Evolutionary conservation across 2,329 filamentous ascomycete genomes (phyloP), one percentile per base, ranked within the genome.

Genomic region (Colletotrichum sp.): DNA sequence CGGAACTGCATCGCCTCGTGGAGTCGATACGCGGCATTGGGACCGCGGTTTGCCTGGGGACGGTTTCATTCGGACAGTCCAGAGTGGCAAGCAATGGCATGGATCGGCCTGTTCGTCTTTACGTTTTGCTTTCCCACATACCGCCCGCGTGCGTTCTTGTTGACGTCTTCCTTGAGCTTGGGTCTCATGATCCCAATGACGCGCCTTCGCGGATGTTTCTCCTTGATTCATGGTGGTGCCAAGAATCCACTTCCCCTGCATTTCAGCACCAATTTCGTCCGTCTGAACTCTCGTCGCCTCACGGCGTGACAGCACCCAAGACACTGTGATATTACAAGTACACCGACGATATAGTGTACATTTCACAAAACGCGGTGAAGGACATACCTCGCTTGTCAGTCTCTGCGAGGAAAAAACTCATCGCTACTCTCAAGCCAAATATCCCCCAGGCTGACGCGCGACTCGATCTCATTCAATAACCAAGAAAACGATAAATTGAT

Each of bases 191-290:
- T 39, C 24, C 36, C 67, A 22, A 70, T 69, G 66, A 60, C 55
- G 67, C 55, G 67, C 24, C 24, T n/a, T 57, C 9, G 26, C 36
- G 22, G 32, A 22, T 64, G 69, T 59, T 75, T 68, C 26, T 30
- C 24, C 57, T 68, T 75, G 70, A 55, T 63, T 73, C 32, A 24
- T 9, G 57, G 73, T 24, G 57, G 70, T 69, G 64, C 73, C 73
- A 75, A 75, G 73, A 59, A 52, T 26, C 70, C 70, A 68, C 34
- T 64, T 75, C 73, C 73, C 70, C 73, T 75, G 70, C 70, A 75
- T 75, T 65, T 72, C 26, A 72, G 32, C 64, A 32, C 34, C 57
- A 75, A 64, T 73, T 55, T 74, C 28, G 62, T 24, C 32, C 66
- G 24, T 24, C 16, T 22, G 15, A 34, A 30, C 18, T 60, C 68